A percentile compares a stretch with the other conserved stretches of the same genome.
These are phyloP conservation scores for Cercospora sp. DNA, from an alignment of 2,329 filamentous ascomycete species.

Conservation along the genomic window DNA sequence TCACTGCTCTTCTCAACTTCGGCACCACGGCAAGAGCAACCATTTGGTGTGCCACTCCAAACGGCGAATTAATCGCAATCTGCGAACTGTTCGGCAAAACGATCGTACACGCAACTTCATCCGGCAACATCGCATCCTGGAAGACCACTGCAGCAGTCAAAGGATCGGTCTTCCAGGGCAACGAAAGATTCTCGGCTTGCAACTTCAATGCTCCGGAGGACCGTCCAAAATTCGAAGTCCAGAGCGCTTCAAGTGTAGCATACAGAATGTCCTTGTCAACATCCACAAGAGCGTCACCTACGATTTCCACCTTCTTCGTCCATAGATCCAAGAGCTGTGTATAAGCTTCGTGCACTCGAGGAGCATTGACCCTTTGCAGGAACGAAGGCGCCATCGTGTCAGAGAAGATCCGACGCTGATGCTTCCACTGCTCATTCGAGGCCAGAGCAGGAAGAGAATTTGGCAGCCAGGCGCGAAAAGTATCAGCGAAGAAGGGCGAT, in stretches of 20 bases:
- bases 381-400: constrained; percentile 35
- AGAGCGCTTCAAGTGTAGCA: constrained; percentile 43
- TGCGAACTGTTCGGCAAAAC: not conserved
- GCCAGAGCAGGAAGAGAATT: constrained; percentile 29
- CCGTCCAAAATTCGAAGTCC: constrained; percentile 37
- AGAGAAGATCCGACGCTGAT: constrained; percentile 31
- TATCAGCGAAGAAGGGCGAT: constrained; percentile 38
- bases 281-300: constrained; percentile 37
- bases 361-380: constrained; percentile 33
- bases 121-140: not conserved
- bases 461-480: constrained; percentile 30
- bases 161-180: not conserved
- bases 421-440: constrained; percentile 31
- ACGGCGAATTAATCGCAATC: not conserved
- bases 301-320: constrained; percentile 36
- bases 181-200: not conserved
- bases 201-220: not conserved
- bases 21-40: not conserved
- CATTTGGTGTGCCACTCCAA: not conserved
- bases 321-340: constrained; percentile 36
- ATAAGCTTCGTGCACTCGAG: constrained; percentile 30
- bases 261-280: constrained; percentile 40
- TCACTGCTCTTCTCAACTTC: not conserved
- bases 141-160: not conserved
- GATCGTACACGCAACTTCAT: not conserved